Conservation (phyloP, 805 yeast genomes). For the Saturnispora saitoi region DNA sequence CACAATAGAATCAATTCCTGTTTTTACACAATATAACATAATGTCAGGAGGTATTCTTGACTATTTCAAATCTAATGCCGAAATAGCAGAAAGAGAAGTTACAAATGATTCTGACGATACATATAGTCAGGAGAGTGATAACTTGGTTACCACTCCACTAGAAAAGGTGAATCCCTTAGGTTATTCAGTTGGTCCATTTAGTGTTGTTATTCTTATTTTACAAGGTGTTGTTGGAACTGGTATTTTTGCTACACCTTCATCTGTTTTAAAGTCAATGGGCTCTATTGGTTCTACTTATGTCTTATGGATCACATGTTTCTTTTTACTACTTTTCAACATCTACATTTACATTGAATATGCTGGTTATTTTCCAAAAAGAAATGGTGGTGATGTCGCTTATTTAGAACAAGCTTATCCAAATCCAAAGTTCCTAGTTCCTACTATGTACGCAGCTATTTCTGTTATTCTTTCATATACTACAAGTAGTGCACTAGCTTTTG, state of each 20-base stretch:
- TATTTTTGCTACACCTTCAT: conserved; percentile 62
- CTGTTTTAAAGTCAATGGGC: conserved; percentile 40
- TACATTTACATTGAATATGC: conserved; percentile 35
- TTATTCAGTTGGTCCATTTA: conserved; percentile 29
- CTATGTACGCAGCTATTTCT: conserved; percentile 59
- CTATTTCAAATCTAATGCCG: not conserved
- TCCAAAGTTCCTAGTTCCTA: conserved; percentile 62
- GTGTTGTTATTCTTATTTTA: conserved; percentile 54
- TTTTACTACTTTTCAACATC: conserved; percentile 32
- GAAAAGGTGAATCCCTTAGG: conserved; percentile 28
- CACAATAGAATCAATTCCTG: no score
- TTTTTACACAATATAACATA: no score
- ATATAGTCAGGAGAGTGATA: not conserved
- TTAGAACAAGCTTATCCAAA: conserved; percentile 60
- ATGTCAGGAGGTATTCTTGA: not conserved
- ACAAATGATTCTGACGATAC: not conserved
- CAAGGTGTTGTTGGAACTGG: conserved; percentile 74
- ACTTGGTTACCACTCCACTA: conserved; percentile 23
- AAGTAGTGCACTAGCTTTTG: conserved; percentile 73
- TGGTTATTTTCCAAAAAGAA: conserved; percentile 41
- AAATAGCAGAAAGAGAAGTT: not conserved
- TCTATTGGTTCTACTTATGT: conserved; percentile 37
- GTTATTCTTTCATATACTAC: conserved; percentile 82
- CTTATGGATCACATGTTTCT: conserved; percentile 35
- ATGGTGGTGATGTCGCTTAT: conserved; percentile 83